Evolutionary conservation across 768 basidiomycete genomes (phyloP), one percentile per base, ranked within the genome.

Genomic region (Roridomyces roridus): DNA sequence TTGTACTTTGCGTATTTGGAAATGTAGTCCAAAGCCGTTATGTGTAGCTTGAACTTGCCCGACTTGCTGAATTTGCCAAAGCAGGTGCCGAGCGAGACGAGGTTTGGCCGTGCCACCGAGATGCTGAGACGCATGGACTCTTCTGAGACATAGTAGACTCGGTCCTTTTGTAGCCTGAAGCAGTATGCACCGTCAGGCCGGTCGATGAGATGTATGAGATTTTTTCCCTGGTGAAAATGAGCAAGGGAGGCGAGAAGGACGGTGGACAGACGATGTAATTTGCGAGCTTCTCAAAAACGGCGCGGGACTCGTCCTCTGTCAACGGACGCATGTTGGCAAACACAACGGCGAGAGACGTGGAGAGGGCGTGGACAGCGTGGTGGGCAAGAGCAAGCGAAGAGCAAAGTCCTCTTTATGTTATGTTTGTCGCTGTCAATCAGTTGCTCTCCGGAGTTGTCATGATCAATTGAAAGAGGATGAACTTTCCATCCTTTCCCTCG

Each of bases 1-100:
- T 99, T 99, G 80, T 94, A 93, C 75, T 96, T 98, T 18, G 97
- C 96, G 70, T 97, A 98, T 69, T 97, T 92, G 1, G 94, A 93
- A 55, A 99, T 74, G 67, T 92, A 91, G 68, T 98, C 96, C 59
- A 99, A 80, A 18, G 92, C 84, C 4, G 96, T 98, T 65, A 99
- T 86, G 63, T 98, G 95, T 57, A 99, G 79, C 80, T 95, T 96
- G 82, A 99, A 99, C 71, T 98, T 98, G 55, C 95, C 95, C 46
- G 87, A 86, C 81, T 98, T 98, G 70, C 87, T 91, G 77, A 98
- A 99, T 71, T 97, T 98, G 60, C 97, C 97, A 60, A 98, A 90
- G 76, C 96, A 98, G 60, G 95, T 98, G 37, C 97, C 97, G 20
- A 98, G 80, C 55, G 89, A 91, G 71, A 98, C 80, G 55, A 99